phyloP scores from a whole-genome alignment of 1,284 basidiomycete species.

The Leucoagaricus sp. region DNA sequence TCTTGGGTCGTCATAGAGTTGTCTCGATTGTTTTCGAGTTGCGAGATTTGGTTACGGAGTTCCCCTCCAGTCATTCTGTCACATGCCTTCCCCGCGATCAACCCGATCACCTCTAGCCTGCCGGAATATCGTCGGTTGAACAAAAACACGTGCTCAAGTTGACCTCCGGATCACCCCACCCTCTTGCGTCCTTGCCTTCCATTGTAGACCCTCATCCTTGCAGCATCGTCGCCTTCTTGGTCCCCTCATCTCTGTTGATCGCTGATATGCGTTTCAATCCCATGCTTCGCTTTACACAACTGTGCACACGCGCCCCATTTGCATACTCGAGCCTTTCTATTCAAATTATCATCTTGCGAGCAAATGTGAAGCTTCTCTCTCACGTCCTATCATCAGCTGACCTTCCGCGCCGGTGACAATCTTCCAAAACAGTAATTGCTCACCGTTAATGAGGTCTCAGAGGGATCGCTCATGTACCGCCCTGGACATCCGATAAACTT shows the following conservation, averaged over 20 bases:
- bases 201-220: too few species aligned
- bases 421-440: background rate
- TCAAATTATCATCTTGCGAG: background rate
- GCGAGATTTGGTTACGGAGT: background rate
- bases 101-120: constrained; percentile 3
- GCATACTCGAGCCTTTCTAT: background rate
- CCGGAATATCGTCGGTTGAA: constrained; percentile 11
- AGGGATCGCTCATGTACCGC: background rate
- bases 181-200: background rate
- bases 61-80: constrained; percentile 1
- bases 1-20: constrained; percentile 9
- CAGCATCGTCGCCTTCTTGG: background rate
- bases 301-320: background rate
- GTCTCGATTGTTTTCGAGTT: background rate
- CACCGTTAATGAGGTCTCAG: background rate
- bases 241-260: background rate
- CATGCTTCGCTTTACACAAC: background rate
- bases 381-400: constrained; percentile 8
- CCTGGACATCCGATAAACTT: background rate
- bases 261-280: background rate
- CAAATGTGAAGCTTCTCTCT: constrained; percentile 2
- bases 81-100: constrained; percentile 20
- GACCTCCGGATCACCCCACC: constrained; percentile 6
- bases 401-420: background rate
- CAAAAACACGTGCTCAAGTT: constrained; percentile 1